These are phyloP conservation scores for Populus ilicifolia DNA, from an alignment of 345 rosid species.

Conservation along the genomic window DNA sequence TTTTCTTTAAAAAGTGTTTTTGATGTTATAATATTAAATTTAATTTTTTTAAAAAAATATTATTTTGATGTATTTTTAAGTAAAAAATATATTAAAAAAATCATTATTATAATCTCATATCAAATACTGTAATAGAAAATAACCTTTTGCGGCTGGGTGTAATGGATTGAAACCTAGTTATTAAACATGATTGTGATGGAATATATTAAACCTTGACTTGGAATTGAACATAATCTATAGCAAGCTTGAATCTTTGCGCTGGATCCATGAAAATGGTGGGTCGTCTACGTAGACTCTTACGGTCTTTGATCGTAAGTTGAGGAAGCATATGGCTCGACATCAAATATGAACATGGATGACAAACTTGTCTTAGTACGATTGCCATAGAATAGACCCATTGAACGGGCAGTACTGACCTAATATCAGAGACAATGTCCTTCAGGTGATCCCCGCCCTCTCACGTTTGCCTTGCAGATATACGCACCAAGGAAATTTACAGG, in stretches of 20 bases:
- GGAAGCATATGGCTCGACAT: constrained; percentile 1
- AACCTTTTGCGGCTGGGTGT: constrained; percentile 1
- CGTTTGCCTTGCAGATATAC: constrained; percentile 8
- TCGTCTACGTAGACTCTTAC: neutral
- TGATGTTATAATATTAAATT: too few species aligned
- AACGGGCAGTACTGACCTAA: neutral
- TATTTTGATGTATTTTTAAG: too few species aligned
- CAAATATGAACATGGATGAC: neutral
- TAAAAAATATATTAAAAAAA: too few species aligned
- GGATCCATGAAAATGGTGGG: constrained; percentile 1
- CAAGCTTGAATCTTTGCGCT: neutral
- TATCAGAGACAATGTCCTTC: neutral
- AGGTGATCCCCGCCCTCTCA: neutral
- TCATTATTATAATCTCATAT: too few species aligned
- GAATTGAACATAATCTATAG: neutral
- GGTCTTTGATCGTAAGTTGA: neutral
- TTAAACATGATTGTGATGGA: neutral
- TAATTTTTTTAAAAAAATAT: too few species aligned
- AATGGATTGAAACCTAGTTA: neutral
- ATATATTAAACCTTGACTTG: neutral
- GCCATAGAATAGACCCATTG: neutral
- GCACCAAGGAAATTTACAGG: constrained; percentile 3
- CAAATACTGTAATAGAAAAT: neutral
- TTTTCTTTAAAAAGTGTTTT: too few species aligned
- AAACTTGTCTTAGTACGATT: constrained; percentile 4